Percentiles rank a stretch among this genome's conserved stretches.
Evolutionary conservation across 306 rosid species (phyloP).

Genomic region (Oemleria cerasiformis): DNA sequence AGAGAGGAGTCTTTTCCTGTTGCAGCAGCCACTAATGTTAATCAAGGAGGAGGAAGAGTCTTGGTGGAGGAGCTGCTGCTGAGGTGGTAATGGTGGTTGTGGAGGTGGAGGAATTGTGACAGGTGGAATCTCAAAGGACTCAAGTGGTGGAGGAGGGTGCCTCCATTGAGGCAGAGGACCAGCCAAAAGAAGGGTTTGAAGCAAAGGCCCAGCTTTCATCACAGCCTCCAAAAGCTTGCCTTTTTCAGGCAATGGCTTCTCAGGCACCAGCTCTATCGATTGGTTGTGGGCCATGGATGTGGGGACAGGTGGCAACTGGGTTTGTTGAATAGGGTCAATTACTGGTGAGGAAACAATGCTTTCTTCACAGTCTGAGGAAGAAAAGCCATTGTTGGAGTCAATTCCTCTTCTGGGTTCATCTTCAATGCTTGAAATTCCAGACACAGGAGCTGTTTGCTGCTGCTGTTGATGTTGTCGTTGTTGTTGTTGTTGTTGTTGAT

Average conservation of each 20-base stretch:
- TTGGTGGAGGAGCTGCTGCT: conserved; percentile 38
- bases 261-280: conserved; percentile 44
- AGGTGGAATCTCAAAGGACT: conserved; percentile 86
- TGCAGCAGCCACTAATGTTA: conserved; percentile 44
- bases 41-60: conserved; percentile 58
- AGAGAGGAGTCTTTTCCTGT: conserved; percentile 62
- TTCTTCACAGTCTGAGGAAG: conserved; percentile 94
- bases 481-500: conserved; percentile 8
- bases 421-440: conserved; percentile 92
- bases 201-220: conserved; percentile 96
- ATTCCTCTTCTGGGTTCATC: conserved; percentile 81
- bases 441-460: conserved; percentile 54
- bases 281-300: conserved; percentile 18
- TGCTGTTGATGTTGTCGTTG: conserved; percentile 26
- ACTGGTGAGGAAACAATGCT: conserved; percentile 95
- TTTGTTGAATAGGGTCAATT: conserved; percentile 49
- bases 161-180: conserved; percentile 99
- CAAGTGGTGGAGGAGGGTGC: conserved; percentile 96
- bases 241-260: conserved; percentile 84
- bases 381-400: conserved; percentile 70
- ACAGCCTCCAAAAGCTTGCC: conserved; percentile 97
- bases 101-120: conserved; percentile 63
- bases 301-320: conserved; percentile 30
- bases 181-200: conserved; percentile 80
- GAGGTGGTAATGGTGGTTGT: conserved; percentile 22